Conservation (phyloP, 805 yeast species). For the Metschnikowia picachoensis region DNA sequence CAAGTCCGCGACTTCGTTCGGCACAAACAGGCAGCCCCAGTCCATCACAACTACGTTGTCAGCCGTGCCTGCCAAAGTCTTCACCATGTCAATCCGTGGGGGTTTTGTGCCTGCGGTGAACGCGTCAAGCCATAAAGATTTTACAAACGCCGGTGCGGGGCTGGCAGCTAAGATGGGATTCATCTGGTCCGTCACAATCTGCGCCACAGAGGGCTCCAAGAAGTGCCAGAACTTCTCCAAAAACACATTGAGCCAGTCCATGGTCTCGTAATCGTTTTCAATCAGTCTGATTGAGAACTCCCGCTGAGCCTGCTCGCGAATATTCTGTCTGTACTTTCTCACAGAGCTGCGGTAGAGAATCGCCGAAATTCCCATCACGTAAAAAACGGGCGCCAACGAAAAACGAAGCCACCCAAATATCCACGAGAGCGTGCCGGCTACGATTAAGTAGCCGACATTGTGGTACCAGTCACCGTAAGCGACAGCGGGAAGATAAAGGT, state of each 20-base stretch:
- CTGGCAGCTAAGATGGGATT: conserved; percentile 79
- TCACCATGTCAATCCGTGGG: conserved; percentile 85
- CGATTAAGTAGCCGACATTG: conserved; percentile 65
- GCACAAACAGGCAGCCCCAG: conserved; percentile 90
- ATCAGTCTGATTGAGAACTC: conserved; percentile 77
- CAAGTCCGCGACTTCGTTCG: conserved; percentile 82
- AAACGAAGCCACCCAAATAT: conserved; percentile 72
- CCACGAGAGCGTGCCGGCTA: conserved; percentile 73
- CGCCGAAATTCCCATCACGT: conserved; percentile 59
- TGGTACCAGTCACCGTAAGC: conserved; percentile 97
- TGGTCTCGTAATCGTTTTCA: conserved; percentile 85
- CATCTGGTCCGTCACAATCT: conserved; percentile 78
- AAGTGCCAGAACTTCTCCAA: conserved; percentile 89
- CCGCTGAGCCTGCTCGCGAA: conserved; percentile 80
- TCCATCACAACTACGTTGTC: conserved; percentile 97
- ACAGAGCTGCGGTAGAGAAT: conserved; percentile 79
- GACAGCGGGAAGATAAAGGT: conserved; percentile 67
- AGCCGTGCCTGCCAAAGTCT: conserved; percentile 85
- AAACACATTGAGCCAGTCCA: conserved; percentile 93
- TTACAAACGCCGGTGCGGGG: conserved; percentile 78
- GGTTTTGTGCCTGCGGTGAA: conserved; percentile 95
- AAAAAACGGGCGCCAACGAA: conserved; percentile 76
- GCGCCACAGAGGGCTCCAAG: conserved; percentile 85
- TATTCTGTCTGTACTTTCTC: conserved; percentile 67
- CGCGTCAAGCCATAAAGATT: conserved; percentile 78